Evolutionary conservation across 1,284 basidiomycete genomes (phyloP).

Genomic region (Austroboletus novae-zelandiae): DNA sequence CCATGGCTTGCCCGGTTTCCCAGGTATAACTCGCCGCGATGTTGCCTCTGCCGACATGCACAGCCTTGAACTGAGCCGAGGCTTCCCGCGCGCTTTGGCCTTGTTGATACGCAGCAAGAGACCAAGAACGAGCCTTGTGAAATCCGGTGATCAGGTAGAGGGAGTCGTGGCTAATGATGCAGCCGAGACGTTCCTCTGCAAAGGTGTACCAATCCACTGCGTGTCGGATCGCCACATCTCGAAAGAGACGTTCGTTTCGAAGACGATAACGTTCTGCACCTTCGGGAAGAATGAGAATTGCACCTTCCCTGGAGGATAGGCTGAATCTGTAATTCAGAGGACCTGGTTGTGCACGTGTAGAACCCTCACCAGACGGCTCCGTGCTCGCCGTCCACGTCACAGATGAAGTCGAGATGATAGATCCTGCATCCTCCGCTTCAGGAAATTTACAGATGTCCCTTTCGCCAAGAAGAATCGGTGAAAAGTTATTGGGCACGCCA

Average conservation of each 20-base stretch:
- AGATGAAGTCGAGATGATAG: constrained; percentile 12
- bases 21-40: neutral
- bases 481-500: constrained; percentile 19
- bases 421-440: constrained; percentile 10
- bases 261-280: neutral
- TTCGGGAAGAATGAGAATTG: constrained; percentile 18
- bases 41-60: constrained; percentile 10
- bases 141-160: constrained; percentile 27
- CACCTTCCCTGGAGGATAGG: constrained; percentile 18
- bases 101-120: neutral
- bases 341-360: neutral
- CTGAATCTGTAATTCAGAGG: constrained; percentile 10
- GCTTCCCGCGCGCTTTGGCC: neutral
- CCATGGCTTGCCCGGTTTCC: neutral
- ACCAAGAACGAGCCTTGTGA: constrained; percentile 27
- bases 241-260: neutral
- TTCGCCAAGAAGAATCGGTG: constrained; percentile 1
- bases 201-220: constrained; percentile 22
- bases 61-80: constrained; percentile 18
- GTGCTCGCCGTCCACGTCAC: neutral
- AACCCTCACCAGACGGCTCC: neutral
- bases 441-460: constrained; percentile 9
- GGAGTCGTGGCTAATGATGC: constrained; percentile 20
- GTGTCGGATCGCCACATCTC: constrained; percentile 8
- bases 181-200: constrained; percentile 7